Evolutionary conservation across 2,329 filamentous ascomycete species (phyloP).

Genomic region (Intubia oerlemansii): DNA sequence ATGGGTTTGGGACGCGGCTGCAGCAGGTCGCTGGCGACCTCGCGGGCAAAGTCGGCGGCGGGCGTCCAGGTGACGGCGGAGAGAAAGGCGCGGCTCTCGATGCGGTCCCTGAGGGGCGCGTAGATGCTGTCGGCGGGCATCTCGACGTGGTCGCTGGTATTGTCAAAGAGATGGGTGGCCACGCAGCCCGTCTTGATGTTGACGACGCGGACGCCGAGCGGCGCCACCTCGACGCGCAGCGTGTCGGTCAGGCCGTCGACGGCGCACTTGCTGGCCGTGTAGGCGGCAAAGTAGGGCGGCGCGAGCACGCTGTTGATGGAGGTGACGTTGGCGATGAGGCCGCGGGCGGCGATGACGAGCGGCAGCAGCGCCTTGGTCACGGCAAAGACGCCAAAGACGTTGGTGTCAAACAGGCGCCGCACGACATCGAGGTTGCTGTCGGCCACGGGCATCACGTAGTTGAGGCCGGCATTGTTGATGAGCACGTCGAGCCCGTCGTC

Average conservation of each 20-base stretch:
- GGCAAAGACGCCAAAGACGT: conserved; percentile 12
- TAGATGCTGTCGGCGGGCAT: conserved; percentile 13
- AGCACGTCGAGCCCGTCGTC: conserved; percentile 7
- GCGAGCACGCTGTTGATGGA: conserved; percentile 12
- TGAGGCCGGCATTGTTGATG: conserved; percentile 9
- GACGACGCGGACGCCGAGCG: conserved; percentile 13
- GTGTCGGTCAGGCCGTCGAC: conserved; percentile 9
- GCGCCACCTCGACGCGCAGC: conserved; percentile 13
- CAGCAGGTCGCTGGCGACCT: conserved; percentile 12
- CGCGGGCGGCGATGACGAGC: conserved; percentile 10
- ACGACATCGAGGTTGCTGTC: conserved; percentile 6
- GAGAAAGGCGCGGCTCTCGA: conserved; percentile 12
- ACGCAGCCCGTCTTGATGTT: conserved; percentile 13
- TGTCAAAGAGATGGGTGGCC: conserved; percentile 11
- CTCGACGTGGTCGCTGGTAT: conserved; percentile 7
- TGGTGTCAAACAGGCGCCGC: conserved; percentile 8
- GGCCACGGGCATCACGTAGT: conserved; percentile 7
- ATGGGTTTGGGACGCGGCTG: conserved; percentile 8
- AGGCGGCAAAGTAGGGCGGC: conserved; percentile 12
- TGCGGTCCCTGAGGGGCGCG: conserved; percentile 7
- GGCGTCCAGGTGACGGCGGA: conserved; percentile 9
- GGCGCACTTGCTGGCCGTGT: conserved; percentile 14
- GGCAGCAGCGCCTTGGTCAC: conserved; percentile 14
- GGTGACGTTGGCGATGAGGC: conserved; percentile 11
- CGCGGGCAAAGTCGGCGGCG: conserved; percentile 11